A percentile compares a stretch with the other conserved stretches of the same genome.
phyloP scores from a whole-genome alignment of 108 stramenopile genomes.

The Fragilariopsis cylindrus region DNA sequence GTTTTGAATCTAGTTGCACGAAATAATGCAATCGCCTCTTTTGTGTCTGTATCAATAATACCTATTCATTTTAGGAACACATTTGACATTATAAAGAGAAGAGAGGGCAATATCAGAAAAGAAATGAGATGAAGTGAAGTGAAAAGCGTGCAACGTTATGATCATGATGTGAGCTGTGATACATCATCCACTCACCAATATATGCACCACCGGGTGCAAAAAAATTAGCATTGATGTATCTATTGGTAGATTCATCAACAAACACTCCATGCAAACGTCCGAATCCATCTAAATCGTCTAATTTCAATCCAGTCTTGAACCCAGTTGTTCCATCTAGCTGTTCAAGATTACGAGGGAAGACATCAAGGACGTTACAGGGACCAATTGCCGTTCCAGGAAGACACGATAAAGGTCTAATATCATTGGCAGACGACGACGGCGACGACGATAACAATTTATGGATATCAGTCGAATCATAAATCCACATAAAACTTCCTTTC shows the following conservation, averaged over 20 bases:
- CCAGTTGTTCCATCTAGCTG: constrained; percentile 5
- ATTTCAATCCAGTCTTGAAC: constrained; percentile 6
- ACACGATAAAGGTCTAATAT: constrained; percentile 22
- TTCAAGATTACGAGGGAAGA: constrained; percentile 28
- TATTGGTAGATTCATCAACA: constrained; percentile 25
- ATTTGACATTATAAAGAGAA: too few species aligned
- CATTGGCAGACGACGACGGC: background rate
- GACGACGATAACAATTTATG: background rate
- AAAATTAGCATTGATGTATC: constrained; percentile 33
- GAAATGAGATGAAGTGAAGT: background rate
- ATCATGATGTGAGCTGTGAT: background rate
- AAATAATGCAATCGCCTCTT: constrained; percentile 38
- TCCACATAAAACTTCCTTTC: constrained; percentile 32
- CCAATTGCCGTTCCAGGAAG: constrained; percentile 13
- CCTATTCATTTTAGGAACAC: background rate
- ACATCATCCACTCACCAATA: background rate
- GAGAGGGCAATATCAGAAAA: background rate
- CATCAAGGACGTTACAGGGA: constrained; percentile 31
- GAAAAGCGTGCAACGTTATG: background rate
- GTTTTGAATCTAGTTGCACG: constrained; percentile 15
- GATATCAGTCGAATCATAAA: constrained; percentile 25
- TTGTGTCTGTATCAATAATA: constrained; percentile 28
- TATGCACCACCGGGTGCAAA: constrained; percentile 31
- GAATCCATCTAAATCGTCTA: constrained; percentile 20
- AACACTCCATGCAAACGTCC: constrained; percentile 34